Percentiles rank a stretch among this genome's conserved stretches.
Conservation (phyloP, 2,329 filamentous ascomycete genomes). For the Colletotrichum tofieldiae region DNA sequence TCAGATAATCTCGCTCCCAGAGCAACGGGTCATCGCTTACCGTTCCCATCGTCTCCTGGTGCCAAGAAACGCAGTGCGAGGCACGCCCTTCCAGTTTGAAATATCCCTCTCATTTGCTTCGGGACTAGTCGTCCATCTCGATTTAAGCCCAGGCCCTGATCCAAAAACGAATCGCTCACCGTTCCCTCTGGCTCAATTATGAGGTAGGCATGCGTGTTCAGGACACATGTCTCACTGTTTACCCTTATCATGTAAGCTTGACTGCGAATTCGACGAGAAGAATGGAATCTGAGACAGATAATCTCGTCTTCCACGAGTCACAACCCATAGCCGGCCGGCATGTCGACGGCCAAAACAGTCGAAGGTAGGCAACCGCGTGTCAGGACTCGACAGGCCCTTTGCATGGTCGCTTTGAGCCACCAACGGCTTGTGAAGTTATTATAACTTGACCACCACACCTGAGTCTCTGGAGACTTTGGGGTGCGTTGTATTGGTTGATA, state of each 20-base stretch:
- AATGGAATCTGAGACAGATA: constrained; percentile 27
- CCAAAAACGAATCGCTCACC: not conserved
- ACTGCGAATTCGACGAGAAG: too few species aligned
- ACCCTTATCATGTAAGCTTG: not conserved
- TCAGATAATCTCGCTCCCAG: constrained; percentile 30
- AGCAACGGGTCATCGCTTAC: not conserved
- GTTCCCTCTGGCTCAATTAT: not conserved
- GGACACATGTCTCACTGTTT: not conserved
- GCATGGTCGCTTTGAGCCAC: not conserved
- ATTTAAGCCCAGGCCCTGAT: not conserved
- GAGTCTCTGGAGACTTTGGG: not conserved
- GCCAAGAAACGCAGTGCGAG: constrained; percentile 10
- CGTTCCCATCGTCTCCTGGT: not conserved
- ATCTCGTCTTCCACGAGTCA: constrained; percentile 15
- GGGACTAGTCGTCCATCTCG: constrained; percentile 7
- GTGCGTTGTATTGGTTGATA: not conserved
- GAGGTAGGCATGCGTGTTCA: not conserved
- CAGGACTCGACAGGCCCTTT: constrained; percentile 16
- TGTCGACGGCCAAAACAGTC: constrained; percentile 11
- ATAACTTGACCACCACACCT: not conserved
- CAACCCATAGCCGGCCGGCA: constrained; percentile 6
- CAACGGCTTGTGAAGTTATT: not conserved
- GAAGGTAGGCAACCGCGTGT: constrained; percentile 1
- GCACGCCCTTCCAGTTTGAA: not conserved
- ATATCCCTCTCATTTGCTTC: not conserved